Evolutionary conservation across 768 basidiomycete genomes (phyloP).

Genomic region (Postia placenta): DNA sequence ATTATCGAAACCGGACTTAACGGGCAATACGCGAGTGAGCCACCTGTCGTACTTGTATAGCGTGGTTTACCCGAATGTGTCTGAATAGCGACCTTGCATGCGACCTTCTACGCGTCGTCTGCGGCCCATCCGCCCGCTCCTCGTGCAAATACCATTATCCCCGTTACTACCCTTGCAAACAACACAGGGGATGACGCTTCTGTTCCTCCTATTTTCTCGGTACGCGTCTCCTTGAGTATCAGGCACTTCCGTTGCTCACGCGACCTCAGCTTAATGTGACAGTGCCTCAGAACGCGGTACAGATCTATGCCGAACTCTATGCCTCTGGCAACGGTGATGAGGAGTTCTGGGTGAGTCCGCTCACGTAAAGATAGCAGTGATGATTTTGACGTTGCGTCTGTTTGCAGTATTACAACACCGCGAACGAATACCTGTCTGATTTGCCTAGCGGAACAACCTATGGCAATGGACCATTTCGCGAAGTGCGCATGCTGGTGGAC

Average conservation of each 20-base stretch:
- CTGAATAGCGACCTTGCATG: constrained; percentile 52
- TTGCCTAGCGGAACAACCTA: constrained; percentile 47
- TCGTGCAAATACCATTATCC: constrained; percentile 60
- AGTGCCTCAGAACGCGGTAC: constrained; percentile 61
- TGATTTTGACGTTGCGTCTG: neutral
- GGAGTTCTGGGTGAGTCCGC: constrained; percentile 67
- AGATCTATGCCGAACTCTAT: constrained; percentile 63
- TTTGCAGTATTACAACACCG: constrained; percentile 58
- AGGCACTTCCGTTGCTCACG: neutral
- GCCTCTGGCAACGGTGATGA: constrained; percentile 61
- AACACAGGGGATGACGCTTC: constrained; percentile 67
- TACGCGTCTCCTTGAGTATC: constrained; percentile 21
- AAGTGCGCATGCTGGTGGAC: constrained; percentile 56
- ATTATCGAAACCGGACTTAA: constrained; percentile 48
- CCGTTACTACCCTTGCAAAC: constrained; percentile 59
- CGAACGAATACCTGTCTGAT: constrained; percentile 50
- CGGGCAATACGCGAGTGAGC: constrained; percentile 63
- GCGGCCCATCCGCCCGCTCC: constrained; percentile 47
- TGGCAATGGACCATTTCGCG: constrained; percentile 52
- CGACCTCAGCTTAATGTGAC: constrained; percentile 53
- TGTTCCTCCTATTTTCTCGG: constrained; percentile 70
- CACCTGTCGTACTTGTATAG: neutral
- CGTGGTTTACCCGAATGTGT: constrained; percentile 9
- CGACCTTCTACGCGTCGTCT: constrained; percentile 68
- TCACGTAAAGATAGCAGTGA: neutral